Base-by-base conservation (phyloP, 2,329 filamentous ascomycete genomes). In the Aspergillus texensis region DNA sequence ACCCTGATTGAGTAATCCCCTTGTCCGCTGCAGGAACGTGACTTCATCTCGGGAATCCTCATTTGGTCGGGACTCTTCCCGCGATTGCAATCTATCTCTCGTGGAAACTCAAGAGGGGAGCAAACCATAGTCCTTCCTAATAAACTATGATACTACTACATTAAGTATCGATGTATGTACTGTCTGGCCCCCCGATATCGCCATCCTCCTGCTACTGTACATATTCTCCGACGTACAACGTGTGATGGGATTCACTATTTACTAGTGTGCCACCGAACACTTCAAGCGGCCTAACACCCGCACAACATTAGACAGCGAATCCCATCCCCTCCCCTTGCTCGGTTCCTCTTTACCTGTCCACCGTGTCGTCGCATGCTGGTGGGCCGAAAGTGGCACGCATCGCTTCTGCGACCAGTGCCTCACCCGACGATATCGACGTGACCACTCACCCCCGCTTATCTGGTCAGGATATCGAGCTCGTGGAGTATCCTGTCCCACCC, bases 391-490 rank as follows among this genome's bases (percentile, higher is more conserved):
- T 65, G 70, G 70, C 70, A 69, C 69, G 62, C 69, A 66, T 71
- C 70, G 70, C 70, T 59, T 65, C 69, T 66, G 69, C 68, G 65
- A 71, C 69, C 60, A 61, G 68, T 71, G 68, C 68, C 68, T 70
- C 64, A 54, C 34, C 58, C 28, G 43, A 62, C 61, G 39, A 64
- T 58, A 26, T 60, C 63, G 39, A 63, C 62, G 39, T 66, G 48
- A 65, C 46, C 57, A 61, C 52, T 50, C 52, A 32, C 70, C 69
- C 69, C 68, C 62, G 66, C 56, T 62, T 68, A 59, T 50, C 65
- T 58, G 67, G 53, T 43, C 68, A 73, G 65, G 72, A 70, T 59
- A 74, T 78, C 63, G 76, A 79, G 65, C 76, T 78, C 62, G 71
- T 68, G 67, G 66, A 71, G 19, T 71, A 68, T 60, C 64, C 65